Base-by-base conservation (phyloP, 805 yeast genomes). In the Candida koratica region DNA sequence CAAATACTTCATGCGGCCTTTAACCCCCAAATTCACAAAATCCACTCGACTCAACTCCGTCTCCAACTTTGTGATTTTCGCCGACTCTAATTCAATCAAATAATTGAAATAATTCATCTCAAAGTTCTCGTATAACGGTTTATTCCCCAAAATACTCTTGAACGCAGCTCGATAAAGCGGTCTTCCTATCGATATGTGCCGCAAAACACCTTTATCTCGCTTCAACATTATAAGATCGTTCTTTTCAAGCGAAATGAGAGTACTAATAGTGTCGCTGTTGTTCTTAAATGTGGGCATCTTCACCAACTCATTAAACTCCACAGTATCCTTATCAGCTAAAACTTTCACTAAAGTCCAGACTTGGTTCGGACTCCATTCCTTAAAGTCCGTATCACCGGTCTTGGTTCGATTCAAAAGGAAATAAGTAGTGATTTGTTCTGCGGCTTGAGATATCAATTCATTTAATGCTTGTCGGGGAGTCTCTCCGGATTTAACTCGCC, bases 401-500 rank as follows among this genome's bases (percentile, higher is more conserved):
- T 49, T 44, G 17, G 45, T 36, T n/a, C 39, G 38, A 17, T 55
- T 56, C 22, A 56, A 56, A 32, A 76, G 67, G 57, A 81, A 88
- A 50, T 84, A 79, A 37, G 90, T 95, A 2, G 90, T 77, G 13
- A 90, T 75, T 53, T 90, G 97, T 49, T 86, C 89, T 4, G 90
- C 79, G 0, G 96, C 80, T 58, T 88, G 96, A 17, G 69, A 71
- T 4, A 87, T 73, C 82, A 93, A 84, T 45, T 86, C 89, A 2
- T 71, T 60, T 28, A 87, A 61, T 0, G 97, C 97, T 34, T 73
- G 82, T 7, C 61, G 49, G 2, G 96, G 94, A 6, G 75, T 55
- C 54, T 93, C 98, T 5, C 98, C 98, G 1, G 90, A 78, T 48
- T 79, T 79, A 12, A 93, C 75, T 34, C 97, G 81, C 53, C 97